phyloP scores from a whole-genome alignment of 257 asterid species.

The Plantago major region DNA sequence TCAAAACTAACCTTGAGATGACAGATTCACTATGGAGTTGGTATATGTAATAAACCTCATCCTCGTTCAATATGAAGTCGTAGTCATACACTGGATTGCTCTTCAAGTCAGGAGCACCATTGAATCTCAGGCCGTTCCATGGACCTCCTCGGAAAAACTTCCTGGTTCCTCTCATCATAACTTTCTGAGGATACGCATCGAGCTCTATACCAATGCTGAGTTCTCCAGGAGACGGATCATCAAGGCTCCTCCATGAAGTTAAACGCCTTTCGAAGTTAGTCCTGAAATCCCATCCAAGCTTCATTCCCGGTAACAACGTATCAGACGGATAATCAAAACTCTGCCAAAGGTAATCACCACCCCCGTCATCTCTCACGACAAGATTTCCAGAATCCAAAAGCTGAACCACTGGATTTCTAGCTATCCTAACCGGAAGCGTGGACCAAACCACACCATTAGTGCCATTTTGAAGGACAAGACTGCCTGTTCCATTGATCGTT shows the following conservation, averaged over 20 bases:
- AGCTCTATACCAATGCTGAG: constrained; percentile 25
- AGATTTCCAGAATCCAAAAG: constrained; percentile 33
- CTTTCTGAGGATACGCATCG: constrained; percentile 30
- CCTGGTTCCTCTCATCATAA: constrained; percentile 24
- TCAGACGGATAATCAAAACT: constrained; percentile 42
- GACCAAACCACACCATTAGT: constrained; percentile 26
- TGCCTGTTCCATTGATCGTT: constrained; percentile 20
- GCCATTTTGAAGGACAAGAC: constrained; percentile 19
- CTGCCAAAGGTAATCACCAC: constrained; percentile 25
- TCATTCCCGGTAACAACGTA: constrained; percentile 45
- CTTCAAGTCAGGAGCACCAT: constrained; percentile 29
- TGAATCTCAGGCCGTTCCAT: constrained; percentile 44
- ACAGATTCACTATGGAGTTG: constrained; percentile 24
- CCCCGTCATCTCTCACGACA: constrained; percentile 23
- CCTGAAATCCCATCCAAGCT: constrained; percentile 39
- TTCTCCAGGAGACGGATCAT: constrained; percentile 41
- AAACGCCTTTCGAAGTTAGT: constrained; percentile 23
- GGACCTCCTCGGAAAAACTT: constrained; percentile 35
- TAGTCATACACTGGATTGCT: constrained; percentile 22
- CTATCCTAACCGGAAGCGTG: constrained; percentile 13
- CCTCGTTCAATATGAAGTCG: constrained; percentile 18
- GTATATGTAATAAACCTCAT: constrained; percentile 29
- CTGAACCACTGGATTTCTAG: constrained; percentile 20
- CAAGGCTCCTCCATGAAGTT: constrained; percentile 31
- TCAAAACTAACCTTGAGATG: constrained; percentile 28